Base-by-base conservation (phyloP, 2,329 filamentous ascomycete species). In the Zelopaecilomyces penicillatus region DNA sequence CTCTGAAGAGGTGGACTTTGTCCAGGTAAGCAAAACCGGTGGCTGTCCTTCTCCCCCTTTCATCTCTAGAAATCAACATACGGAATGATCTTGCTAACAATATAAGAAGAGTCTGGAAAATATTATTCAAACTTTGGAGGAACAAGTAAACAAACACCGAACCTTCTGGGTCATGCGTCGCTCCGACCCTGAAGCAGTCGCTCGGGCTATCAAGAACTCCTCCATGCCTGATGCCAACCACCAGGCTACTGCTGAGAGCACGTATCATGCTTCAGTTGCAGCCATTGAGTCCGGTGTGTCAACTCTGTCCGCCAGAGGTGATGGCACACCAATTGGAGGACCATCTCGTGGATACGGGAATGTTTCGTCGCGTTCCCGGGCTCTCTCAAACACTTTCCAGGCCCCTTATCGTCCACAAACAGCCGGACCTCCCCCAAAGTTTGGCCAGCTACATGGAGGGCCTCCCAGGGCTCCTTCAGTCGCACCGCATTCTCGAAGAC, bases 141-240 rank as follows among this genome's bases (percentile, higher is more conserved):
- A 60, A 28, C 63, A 67, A 43, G 55, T 64, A 48, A 65, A 63
- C 47, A 59, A 58, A 37, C 56, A 62, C 4, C 63, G 58, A 39
- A 57, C 60, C 5, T 56, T 65, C 39, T 65, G 63, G 63, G 49
- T 61, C 46, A 60, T 59, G 53, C 63, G 62, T 46, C 59, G 63
- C 42, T 50, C 61, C 1, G 57, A 58, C 41, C 55, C 62, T 27
- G 49, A 57, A 26, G 56, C 55, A 1, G 52, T 65, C 30, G 54
- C 57, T 6, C 58, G 57, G 6, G 61, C 59, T 35, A 60, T 65
- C 12, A 60, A 63, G 45, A 62, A 55, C 5, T 53, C 62, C 27
- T 49, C 59, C 1, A 57, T 57, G 5, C 10, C 19, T 19, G 19
- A 19, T 19, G 19, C 19, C 19, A 19, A 19, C 19, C 19, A 19